Base-by-base conservation (phyloP, 176 grass and related monocot species). In the Lolium multiflorum region DNA sequence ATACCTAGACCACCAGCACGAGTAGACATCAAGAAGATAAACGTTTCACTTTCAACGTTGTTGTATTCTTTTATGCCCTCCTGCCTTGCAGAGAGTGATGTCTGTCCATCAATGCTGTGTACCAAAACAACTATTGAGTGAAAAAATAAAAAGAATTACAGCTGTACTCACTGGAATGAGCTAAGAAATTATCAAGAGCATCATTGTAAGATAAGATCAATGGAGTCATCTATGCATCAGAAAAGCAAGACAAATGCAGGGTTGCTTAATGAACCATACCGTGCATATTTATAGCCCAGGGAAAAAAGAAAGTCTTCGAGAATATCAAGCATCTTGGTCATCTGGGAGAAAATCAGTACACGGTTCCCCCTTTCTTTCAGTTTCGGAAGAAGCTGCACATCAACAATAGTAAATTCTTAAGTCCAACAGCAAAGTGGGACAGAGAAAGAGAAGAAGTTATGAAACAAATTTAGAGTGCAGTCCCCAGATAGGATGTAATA, bases 21-120 rank as follows among this genome's bases (percentile, higher is more conserved):
- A 83, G 93, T 92, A 22, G 93, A 94, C 84, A 92, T 90, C 71
- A 94, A 86, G 80, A 94, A 94, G 85, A 94, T 92, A 74, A 94
- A 94, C 54, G 75, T 92, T 55, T 83, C 81, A 22, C 93, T 95
- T 61, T 83, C 93, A 15, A 10, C n/a, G 52, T 76, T 83, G 77
- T 95, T 95, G 71, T 89, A 92, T 86, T 95, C 93, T 77, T 90
- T 95, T 91, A 95, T 73, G 70, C 89, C 86, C 76, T 95, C 81
- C 77, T 95, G 90, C 65, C 93, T 88, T 59, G 58, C 76, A 61
- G 90, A 88, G 51, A 95, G 88, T 57, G 77, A 22, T 12, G 88
- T 95, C 20, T 88, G 61, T 74, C 93, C 93, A 92, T 95, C 93
- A 80, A 95, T 95, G 6, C 93, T 95, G 83, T 25, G 49, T 51